A percentile compares a stretch with the other conserved stretches of the same genome.
phyloP scores from a whole-genome alignment of 2,329 filamentous ascomycete genomes.

The Calonectria ilicicola region DNA sequence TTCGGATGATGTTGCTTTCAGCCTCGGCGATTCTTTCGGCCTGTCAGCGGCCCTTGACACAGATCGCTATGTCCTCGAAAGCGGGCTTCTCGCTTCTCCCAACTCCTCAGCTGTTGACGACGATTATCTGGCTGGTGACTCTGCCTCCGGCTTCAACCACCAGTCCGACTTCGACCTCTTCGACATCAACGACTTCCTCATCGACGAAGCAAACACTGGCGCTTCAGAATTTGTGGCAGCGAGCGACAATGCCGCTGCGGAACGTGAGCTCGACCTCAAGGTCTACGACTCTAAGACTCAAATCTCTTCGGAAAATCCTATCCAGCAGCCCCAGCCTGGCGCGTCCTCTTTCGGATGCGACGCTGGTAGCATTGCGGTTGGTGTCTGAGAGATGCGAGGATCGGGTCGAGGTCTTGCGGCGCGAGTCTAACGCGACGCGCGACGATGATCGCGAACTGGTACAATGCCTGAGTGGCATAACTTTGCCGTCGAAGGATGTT shows the following conservation, averaged over 20 bases:
- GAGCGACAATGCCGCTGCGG: conserved; percentile 64
- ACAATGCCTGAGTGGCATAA: conserved; percentile 51
- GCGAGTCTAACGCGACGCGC: conserved; percentile 52
- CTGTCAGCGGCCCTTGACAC: conserved; percentile 75
- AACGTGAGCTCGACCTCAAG: conserved; percentile 64
- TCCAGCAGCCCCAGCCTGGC: conserved; percentile 80
- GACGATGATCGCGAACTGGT: conserved; percentile 50
- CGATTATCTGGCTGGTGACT: conserved; percentile 75
- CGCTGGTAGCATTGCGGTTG: conserved; percentile 79
- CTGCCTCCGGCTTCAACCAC: conserved; percentile 59
- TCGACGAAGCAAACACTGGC: conserved; percentile 61
- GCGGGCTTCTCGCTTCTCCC: conserved; percentile 81
- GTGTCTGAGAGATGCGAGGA: conserved; percentile 69
- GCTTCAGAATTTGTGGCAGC: conserved; percentile 61
- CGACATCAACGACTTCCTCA: conserved; percentile 68
- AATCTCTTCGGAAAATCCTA: conserved; percentile 73
- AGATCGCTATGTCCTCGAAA: conserved; percentile 83
- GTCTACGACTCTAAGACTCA: conserved; percentile 70
- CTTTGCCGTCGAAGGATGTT: conserved; percentile 60
- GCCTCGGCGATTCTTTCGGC: conserved; percentile 78
- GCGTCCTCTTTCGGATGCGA: conserved; percentile 81
- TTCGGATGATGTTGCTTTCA: conserved; percentile 72
- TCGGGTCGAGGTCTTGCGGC: conserved; percentile 54
- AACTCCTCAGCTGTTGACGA: conserved; percentile 73
- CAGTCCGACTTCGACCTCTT: conserved; percentile 58